Conservation (phyloP, 2,329 filamentous ascomycete species). For the Pseudogymnoascus sp. region DNA sequence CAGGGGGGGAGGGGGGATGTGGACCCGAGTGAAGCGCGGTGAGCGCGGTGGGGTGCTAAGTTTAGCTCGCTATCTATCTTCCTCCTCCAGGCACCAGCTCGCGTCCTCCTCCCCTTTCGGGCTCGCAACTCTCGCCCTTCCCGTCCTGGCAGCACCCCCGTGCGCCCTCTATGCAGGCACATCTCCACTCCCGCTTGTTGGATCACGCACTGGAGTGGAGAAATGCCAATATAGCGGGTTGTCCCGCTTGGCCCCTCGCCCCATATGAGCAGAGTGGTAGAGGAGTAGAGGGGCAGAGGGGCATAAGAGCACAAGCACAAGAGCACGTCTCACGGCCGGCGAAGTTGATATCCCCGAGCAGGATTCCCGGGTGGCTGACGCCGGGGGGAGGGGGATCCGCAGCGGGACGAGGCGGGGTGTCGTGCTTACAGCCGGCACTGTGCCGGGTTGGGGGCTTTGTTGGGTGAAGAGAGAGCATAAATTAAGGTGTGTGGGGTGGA, state of each 20-base stretch:
- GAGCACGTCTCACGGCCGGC: not conserved
- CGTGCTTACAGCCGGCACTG: not conserved
- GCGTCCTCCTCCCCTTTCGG: not conserved
- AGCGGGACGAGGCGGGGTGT: not conserved
- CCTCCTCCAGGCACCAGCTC: not conserved
- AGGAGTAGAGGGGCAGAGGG: too few species aligned
- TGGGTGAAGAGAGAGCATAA: not conserved
- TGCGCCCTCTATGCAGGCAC: not conserved
- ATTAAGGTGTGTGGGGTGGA: slow-evolving; percentile 2
- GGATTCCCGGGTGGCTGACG: slow-evolving; percentile 1
- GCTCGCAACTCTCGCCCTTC: not conserved
- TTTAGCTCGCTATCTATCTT: not conserved
- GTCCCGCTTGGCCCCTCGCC: not conserved
- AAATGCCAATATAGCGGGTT: not conserved
- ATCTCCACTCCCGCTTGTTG: too few species aligned
- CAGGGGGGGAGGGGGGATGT: not conserved
- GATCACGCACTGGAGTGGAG: not conserved
- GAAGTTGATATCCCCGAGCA: not conserved
- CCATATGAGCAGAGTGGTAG: too few species aligned
- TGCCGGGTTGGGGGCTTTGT: slow-evolving; percentile 1
- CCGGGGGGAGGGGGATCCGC: not conserved
- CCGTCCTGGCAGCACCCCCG: not conserved
- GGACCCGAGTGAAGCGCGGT: not conserved
- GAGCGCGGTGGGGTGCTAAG: not conserved
- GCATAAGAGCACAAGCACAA: too few species aligned